These are phyloP conservation scores for Coffea canephora DNA, from an alignment of 257 asterid genomes.

Conservation along the genomic window DNA sequence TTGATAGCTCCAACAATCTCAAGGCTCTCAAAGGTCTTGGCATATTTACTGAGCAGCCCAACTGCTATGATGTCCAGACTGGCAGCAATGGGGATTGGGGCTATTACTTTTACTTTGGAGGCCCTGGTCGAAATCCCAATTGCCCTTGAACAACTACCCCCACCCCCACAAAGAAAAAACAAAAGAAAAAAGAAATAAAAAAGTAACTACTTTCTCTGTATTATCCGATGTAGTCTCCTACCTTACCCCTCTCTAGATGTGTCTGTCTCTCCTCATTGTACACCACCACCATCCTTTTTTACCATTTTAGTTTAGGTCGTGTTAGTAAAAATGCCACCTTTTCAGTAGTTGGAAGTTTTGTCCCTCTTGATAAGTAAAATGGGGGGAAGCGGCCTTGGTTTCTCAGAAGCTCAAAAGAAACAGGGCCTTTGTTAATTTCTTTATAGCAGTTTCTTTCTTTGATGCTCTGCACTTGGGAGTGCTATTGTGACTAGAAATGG, in stretches of 20 bases:
- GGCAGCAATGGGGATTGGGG: slow-evolving; percentile 86
- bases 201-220: no score
- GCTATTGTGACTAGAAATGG: slow-evolving; percentile 7
- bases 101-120: slow-evolving; percentile 81
- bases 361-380: slow-evolving; percentile 30
- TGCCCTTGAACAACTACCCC: no score
- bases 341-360: slow-evolving; percentile 46
- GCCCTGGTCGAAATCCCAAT: slow-evolving; percentile 8
- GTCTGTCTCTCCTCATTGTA: slow-evolving; percentile 20
- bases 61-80: slow-evolving; percentile 80
- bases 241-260: background rate
- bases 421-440: slow-evolving; percentile 47
- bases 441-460: slow-evolving; percentile 23
- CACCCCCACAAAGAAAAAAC: no score
- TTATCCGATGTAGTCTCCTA: slow-evolving; percentile 15
- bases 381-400: slow-evolving; percentile 45
- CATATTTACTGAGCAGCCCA: slow-evolving; percentile 72
- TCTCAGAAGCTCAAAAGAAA: slow-evolving; percentile 44
- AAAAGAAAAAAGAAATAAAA: no score
- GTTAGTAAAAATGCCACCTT: slow-evolving; percentile 36
- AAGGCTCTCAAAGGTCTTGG: background rate
- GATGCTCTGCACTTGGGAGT: slow-evolving; percentile 21
- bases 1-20: slow-evolving; percentile 34
- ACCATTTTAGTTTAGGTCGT: slow-evolving; percentile 24
- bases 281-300: slow-evolving; percentile 12